Evolutionary conservation across 1,284 basidiomycete species (phyloP).

Genomic region (Anthracocystis walkeri): DNA sequence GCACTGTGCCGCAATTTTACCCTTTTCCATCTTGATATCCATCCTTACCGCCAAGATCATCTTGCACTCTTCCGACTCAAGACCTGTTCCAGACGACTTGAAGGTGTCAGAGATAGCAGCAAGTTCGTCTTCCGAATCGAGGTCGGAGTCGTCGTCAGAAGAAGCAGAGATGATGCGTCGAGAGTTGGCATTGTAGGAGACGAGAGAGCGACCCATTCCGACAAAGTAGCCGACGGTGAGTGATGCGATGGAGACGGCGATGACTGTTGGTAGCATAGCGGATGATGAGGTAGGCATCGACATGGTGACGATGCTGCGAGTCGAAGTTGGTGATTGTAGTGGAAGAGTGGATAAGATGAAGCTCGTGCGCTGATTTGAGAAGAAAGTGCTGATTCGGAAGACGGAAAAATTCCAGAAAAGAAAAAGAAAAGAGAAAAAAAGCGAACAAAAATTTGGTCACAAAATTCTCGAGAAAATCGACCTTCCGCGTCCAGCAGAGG

Average conservation of each 20-base stretch:
- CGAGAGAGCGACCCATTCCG: conserved; percentile 55
- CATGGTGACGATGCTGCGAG: conserved; percentile 13
- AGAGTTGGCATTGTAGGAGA: conserved; percentile 51
- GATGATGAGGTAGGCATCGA: conserved; percentile 21
- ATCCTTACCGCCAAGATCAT: conserved; percentile 66
- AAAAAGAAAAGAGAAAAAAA: background rate
- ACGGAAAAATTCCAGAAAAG: conserved; percentile 2
- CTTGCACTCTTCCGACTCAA: conserved; percentile 63
- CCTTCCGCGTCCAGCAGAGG: no score
- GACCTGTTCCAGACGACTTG: conserved; percentile 6
- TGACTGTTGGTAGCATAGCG: conserved; percentile 32
- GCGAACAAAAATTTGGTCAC: background rate
- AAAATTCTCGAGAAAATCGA: background rate
- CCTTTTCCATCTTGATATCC: conserved; percentile 70
- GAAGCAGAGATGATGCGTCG: conserved; percentile 22
- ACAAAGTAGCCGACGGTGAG: conserved; percentile 60
- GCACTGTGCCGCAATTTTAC: conserved; percentile 69
- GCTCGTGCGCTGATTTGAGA: background rate
- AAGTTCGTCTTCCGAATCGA: conserved; percentile 39
- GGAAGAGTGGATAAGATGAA: background rate
- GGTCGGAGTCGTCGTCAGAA: conserved; percentile 31
- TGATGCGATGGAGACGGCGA: conserved; percentile 53
- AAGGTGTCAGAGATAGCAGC: conserved; percentile 35
- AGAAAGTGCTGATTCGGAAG: conserved; percentile 11
- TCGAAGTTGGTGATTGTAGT: background rate